Conservation (phyloP, 2,329 filamentous ascomycete genomes). For the Pseudopyrenochaeta lycopersici region DNA sequence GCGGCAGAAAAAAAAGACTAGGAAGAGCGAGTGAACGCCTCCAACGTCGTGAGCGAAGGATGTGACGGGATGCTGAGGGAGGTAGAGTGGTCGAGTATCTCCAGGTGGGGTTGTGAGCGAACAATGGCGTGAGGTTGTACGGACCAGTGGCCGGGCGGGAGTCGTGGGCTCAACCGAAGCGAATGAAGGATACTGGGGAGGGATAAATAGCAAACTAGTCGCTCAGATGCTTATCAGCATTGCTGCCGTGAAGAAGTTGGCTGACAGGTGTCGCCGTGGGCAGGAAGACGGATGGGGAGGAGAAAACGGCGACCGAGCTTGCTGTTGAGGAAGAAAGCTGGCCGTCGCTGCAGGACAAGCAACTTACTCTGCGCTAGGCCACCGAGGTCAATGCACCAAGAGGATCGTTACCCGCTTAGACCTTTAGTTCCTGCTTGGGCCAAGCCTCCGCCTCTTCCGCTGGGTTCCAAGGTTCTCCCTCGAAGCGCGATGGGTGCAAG, state of each 20-base stretch:
- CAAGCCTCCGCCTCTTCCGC: slow-evolving; percentile 22
- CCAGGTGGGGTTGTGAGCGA: slow-evolving; percentile 10
- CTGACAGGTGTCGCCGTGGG: slow-evolving; percentile 18
- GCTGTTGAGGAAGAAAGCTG: slow-evolving; percentile 31
- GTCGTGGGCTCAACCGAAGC: slow-evolving; percentile 1
- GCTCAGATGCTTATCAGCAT: slow-evolving; percentile 34
- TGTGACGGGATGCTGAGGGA: slow-evolving; percentile 1
- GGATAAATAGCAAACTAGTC: slow-evolving; percentile 8
- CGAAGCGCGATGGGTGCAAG: neutral
- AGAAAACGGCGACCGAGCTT: slow-evolving; percentile 10
- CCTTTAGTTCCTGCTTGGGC: slow-evolving; percentile 19
- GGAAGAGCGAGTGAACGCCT: slow-evolving; percentile 36
- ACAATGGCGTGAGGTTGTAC: slow-evolving; percentile 21
- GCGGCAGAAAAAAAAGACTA: slow-evolving; percentile 12
- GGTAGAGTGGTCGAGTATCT: slow-evolving; percentile 1
- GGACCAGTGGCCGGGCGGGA: neutral
- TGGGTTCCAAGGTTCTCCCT: slow-evolving; percentile 5
- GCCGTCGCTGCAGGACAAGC: neutral
- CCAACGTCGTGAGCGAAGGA: slow-evolving; percentile 18
- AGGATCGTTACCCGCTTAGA: slow-evolving; percentile 14
- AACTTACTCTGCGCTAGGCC: neutral
- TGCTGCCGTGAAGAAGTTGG: slow-evolving; percentile 16
- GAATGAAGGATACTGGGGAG: neutral
- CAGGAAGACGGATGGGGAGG: slow-evolving; percentile 11
- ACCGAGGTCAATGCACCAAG: neutral